These are phyloP conservation scores for Viridothelium virens DNA, from an alignment of 495 filamentous ascomycete genomes.

Conservation along the genomic window DNA sequence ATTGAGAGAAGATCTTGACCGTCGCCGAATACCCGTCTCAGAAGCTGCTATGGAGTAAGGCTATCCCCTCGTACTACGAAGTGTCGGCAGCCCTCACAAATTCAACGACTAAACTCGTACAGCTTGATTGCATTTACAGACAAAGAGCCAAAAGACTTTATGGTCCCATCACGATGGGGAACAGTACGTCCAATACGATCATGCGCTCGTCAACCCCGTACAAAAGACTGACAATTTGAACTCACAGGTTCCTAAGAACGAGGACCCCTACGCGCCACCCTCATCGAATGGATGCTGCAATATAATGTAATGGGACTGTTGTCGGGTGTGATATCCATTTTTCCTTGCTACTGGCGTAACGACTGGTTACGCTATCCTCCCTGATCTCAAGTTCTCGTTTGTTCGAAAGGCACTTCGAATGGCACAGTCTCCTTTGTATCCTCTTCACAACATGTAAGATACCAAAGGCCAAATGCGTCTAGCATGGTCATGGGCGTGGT, in stretches of 20 bases:
- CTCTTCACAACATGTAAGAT: slow-evolving; percentile 26
- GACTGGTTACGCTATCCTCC: neutral
- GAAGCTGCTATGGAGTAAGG: slow-evolving; percentile 87
- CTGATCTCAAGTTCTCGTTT: slow-evolving; percentile 16
- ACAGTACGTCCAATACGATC: slow-evolving; percentile 48
- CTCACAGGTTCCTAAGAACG: slow-evolving; percentile 68
- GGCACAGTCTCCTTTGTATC: slow-evolving; percentile 13
- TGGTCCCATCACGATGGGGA: slow-evolving; percentile 97
- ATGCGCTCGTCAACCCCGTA: neutral
- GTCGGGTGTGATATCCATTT: slow-evolving; percentile 10
- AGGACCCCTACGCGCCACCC: slow-evolving; percentile 94
- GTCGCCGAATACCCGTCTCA: slow-evolving; percentile 89
- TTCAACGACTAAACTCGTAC: slow-evolving; percentile 19
- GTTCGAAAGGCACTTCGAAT: neutral
- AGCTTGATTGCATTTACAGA: slow-evolving; percentile 96
- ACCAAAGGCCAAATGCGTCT: neutral
- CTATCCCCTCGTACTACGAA: slow-evolving; percentile 1
- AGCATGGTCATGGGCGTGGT: neutral
- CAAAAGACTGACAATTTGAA: slow-evolving; percentile 21
- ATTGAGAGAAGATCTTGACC: slow-evolving; percentile 87
- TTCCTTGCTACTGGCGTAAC: neutral
- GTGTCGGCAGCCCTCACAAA: neutral
- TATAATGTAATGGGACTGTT: slow-evolving; percentile 61
- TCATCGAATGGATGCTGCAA: slow-evolving; percentile 84
- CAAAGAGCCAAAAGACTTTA: slow-evolving; percentile 85